Evolutionary conservation across 345 rosid genomes (phyloP).

Genomic region (Gossypium australe): DNA sequence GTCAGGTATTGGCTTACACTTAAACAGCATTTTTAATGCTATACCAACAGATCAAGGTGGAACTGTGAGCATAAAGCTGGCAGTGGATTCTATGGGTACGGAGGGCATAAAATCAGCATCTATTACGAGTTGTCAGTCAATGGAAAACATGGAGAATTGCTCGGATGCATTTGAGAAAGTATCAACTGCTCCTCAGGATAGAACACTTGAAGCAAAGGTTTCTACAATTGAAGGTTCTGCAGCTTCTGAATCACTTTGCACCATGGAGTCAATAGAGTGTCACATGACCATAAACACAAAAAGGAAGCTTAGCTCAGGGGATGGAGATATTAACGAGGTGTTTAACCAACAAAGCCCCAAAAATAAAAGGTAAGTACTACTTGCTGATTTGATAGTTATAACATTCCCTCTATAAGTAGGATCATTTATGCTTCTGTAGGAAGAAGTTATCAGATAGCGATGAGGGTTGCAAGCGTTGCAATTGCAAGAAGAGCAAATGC

Average conservation of each 20-base stretch:
- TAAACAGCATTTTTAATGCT: slow-evolving; percentile 41
- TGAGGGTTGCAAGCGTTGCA: slow-evolving; percentile 58
- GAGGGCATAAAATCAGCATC: slow-evolving; percentile 10
- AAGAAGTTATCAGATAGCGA: slow-evolving; percentile 31
- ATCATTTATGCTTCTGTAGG: slow-evolving; percentile 23
- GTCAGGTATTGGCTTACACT: slow-evolving; percentile 55
- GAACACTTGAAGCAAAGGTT: slow-evolving; percentile 20
- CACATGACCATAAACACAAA: slow-evolving; percentile 26
- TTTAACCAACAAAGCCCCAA: slow-evolving; percentile 33
- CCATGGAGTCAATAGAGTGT: slow-evolving; percentile 20
- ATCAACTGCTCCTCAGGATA: slow-evolving; percentile 17
- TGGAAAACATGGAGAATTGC: slow-evolving; percentile 13
- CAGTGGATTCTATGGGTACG: not conserved
- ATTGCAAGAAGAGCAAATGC: slow-evolving; percentile 53
- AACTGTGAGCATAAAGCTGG: slow-evolving; percentile 14
- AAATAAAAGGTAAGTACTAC: slow-evolving; percentile 36
- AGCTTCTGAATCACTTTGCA: slow-evolving; percentile 24
- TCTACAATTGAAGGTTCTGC: slow-evolving; percentile 17
- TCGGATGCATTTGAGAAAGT: slow-evolving; percentile 18
- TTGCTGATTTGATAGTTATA: not conserved
- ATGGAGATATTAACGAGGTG: slow-evolving; percentile 31
- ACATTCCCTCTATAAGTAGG: not conserved
- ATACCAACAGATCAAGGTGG: slow-evolving; percentile 20
- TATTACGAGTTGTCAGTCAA: not conserved
- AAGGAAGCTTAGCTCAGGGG: slow-evolving; percentile 30